Percentiles rank a stretch among this genome's conserved stretches.
These are phyloP conservation scores for Fusarium temperatum DNA, from an alignment of 2,329 filamentous ascomycete species.

Conservation along the genomic window DNA sequence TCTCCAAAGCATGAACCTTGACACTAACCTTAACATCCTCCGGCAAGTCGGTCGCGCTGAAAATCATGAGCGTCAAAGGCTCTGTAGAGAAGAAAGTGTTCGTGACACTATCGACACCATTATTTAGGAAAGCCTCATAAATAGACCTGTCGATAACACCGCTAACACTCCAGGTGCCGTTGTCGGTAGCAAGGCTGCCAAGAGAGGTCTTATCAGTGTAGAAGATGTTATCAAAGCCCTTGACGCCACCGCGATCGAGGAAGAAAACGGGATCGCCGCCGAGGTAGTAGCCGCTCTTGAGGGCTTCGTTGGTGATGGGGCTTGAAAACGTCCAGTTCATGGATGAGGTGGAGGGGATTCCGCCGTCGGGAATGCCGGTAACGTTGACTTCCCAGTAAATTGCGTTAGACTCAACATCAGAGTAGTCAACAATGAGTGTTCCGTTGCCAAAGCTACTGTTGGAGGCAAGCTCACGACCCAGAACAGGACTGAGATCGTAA, in stretches of 20 bases:
- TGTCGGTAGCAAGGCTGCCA: constrained; percentile 17
- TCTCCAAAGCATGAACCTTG: constrained; percentile 39
- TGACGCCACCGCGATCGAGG: constrained; percentile 41
- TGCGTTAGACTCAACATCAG: constrained; percentile 50
- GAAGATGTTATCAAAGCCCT: constrained; percentile 45
- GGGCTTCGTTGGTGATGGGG: constrained; percentile 38
- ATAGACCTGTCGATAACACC: constrained; percentile 50
- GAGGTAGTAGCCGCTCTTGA: constrained; percentile 43
- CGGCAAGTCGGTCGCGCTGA: constrained; percentile 34
- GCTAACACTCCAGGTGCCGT: constrained; percentile 41
- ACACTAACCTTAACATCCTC: constrained; percentile 34
- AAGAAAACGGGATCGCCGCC: constrained; percentile 42
- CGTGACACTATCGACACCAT: constrained; percentile 46
- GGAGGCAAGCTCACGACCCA: constrained; percentile 55
- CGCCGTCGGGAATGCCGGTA: constrained; percentile 46
- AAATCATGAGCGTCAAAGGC: constrained; percentile 37
- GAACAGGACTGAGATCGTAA: constrained; percentile 58
- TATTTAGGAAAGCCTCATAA: constrained; percentile 48
- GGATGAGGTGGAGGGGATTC: constrained; percentile 30
- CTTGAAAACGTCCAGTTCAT: constrained; percentile 44
- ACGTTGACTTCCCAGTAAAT: constrained; percentile 66
- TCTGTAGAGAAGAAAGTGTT: constrained; percentile 44
- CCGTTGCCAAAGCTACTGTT: constrained; percentile 58
- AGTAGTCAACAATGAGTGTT: constrained; percentile 60
- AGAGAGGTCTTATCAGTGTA: constrained; percentile 47